Conservation (phyloP, 2,329 filamentous ascomycete species). For the Beauveria sp. region DNA sequence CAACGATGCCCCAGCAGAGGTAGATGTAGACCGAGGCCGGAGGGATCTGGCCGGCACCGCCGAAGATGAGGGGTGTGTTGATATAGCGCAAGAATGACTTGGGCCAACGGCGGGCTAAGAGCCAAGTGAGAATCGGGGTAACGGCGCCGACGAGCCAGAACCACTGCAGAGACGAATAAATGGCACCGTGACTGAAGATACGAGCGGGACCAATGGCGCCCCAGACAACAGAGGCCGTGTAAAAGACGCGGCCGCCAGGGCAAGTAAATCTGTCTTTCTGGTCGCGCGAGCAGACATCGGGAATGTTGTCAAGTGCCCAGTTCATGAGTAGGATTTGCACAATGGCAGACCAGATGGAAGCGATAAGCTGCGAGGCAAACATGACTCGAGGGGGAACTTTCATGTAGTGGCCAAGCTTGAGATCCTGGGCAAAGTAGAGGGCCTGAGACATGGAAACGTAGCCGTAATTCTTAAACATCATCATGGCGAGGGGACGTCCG, state of each 20-base stretch:
- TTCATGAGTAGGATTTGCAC: conserved; percentile 59
- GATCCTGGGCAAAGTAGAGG: conserved; percentile 56
- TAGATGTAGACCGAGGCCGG: conserved; percentile 66
- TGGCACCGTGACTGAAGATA: conserved; percentile 56
- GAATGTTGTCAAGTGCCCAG: conserved; percentile 56
- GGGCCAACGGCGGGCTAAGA: conserved; percentile 53
- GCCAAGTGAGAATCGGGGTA: conserved; percentile 56
- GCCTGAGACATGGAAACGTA: conserved; percentile 62
- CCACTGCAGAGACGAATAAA: conserved; percentile 59
- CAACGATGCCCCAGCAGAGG: conserved; percentile 61
- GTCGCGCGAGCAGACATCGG: conserved; percentile 48
- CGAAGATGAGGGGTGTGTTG: conserved; percentile 61
- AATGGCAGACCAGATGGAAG: conserved; percentile 53
- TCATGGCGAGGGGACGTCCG: conserved; percentile 62
- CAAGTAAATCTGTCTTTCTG: conserved; percentile 51
- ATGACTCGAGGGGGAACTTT: conserved; percentile 54
- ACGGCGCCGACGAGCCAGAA: conserved; percentile 63
- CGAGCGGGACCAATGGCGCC: conserved; percentile 63
- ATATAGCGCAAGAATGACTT: conserved; percentile 56
- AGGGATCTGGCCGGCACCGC: conserved; percentile 54
- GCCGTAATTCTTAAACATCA: conserved; percentile 71
- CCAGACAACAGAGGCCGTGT: conserved; percentile 65
- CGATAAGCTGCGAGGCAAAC: conserved; percentile 52
- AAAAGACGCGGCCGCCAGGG: conserved; percentile 48
- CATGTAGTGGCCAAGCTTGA: conserved; percentile 65